Base-by-base conservation (phyloP, 345 rosid genomes). In the Schrenkiella parvula region DNA sequence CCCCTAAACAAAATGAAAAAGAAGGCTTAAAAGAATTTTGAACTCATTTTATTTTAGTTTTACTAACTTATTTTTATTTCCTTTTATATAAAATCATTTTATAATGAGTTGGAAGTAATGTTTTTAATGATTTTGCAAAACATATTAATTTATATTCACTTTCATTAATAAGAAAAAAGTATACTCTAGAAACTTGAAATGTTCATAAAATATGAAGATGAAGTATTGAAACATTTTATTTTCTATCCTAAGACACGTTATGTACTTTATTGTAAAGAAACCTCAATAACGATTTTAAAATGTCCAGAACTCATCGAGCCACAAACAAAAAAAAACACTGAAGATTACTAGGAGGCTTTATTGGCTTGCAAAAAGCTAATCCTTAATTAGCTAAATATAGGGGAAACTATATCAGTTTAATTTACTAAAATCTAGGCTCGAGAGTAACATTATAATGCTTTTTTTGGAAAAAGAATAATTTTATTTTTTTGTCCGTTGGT, bases 241-340 rank as follows among this genome's bases (percentile, higher is more conserved):
- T 21, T 13, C 1, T 58, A 58, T 9, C 23, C 34, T 23, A 39
- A 23, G 48, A 39, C 13, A 39, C 18, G 18, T 7, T 64, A 5
- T 39, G 53, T 61, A 12, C 38, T 31, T 41, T 50, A 23, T 5
- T 18, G 13, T 43, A 29, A 26, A 26, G 6, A 28, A 67, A 57
- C 25, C 22, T 29, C 25, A 26, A 5, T 48, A 14, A 15, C 62
- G 6, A 50, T 71, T 18, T 25, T 38, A 71, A 62, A 51, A 39
- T 39, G 63, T 52, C 11, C 8, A 52, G 4, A 48, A 37, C 31
- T 60, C 69, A 62, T 72, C 69, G 63, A 62, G 69, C 76, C 69
- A 52, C 69, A 15, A 38, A 54, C 47, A 50, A 52, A 61, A 28
- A 60, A 31, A 61, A 51, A 50, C 34, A 71, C 31, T 17, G 18